Evolutionary conservation across 2,329 filamentous ascomycete genomes (phyloP).

Genomic region (Talaromyces albobiverticillius): DNA sequence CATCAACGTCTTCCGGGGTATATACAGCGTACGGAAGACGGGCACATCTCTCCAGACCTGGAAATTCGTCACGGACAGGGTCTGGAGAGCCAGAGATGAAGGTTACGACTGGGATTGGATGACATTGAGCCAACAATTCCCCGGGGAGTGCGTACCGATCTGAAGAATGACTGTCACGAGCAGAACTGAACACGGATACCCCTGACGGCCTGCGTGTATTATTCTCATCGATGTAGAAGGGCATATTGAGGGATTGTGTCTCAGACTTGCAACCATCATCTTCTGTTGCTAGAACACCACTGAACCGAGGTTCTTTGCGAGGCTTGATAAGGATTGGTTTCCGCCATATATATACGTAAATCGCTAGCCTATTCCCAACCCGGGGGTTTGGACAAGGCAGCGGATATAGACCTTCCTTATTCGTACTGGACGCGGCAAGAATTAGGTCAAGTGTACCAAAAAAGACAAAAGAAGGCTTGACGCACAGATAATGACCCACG

Average conservation of each 20-base stretch:
- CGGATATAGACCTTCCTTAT: too few relatives aligned
- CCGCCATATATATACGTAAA: too few relatives aligned
- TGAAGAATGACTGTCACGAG: neutral
- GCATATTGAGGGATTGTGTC: neutral
- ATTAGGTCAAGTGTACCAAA: too few relatives aligned
- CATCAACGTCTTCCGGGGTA: conserved; percentile 24
- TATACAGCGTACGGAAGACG: conserved; percentile 25
- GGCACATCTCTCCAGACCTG: conserved; percentile 25
- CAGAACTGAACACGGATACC: neutral
- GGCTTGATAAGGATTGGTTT: too few relatives aligned
- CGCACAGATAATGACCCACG: too few relatives aligned
- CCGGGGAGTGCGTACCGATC: neutral
- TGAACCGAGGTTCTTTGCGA: too few relatives aligned
- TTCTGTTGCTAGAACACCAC: too few relatives aligned
- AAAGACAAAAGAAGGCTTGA: too few relatives aligned
- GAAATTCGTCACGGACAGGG: conserved; percentile 24
- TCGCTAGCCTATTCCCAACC: too few relatives aligned
- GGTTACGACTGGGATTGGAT: conserved; percentile 30
- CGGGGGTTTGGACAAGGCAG: too few relatives aligned
- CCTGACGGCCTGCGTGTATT: neutral
- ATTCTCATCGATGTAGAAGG: neutral
- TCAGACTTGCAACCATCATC: neutral
- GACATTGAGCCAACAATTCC: conserved; percentile 5
- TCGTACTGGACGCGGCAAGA: too few relatives aligned
- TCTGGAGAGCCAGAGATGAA: conserved; percentile 27